Percentiles rank a stretch among this genome's conserved stretches.
Conservation (phyloP, 1,139 yeast species). For the Protomyces inundatus region DNA sequence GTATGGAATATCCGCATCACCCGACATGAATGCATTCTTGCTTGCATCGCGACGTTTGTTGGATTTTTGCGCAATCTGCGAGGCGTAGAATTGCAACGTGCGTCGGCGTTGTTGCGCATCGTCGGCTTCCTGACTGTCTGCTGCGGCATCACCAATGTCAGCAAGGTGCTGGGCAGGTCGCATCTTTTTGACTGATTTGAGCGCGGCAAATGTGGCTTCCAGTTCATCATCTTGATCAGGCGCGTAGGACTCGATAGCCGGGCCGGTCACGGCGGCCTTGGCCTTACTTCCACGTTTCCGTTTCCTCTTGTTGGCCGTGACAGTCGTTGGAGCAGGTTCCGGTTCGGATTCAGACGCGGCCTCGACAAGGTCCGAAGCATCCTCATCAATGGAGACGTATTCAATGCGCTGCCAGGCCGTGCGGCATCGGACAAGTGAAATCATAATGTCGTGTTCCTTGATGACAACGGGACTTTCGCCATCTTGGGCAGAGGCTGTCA, state of each 20-base stretch:
- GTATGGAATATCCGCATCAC: slow-evolving; percentile 91
- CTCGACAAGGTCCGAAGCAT: neutral
- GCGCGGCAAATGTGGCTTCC: slow-evolving; percentile 51
- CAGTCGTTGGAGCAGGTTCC: slow-evolving; percentile 21
- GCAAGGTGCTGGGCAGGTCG: slow-evolving; percentile 33
- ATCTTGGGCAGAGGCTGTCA: slow-evolving; percentile 50
- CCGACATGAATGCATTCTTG: slow-evolving; percentile 46
- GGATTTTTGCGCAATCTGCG: slow-evolving; percentile 73
- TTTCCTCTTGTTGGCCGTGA: slow-evolving; percentile 29
- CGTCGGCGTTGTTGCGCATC: slow-evolving; percentile 79
- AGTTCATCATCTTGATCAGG: slow-evolving; percentile 38
- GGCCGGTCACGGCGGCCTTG: slow-evolving; percentile 33
- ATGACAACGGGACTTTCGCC: slow-evolving; percentile 85
- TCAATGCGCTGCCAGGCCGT: slow-evolving; percentile 27
- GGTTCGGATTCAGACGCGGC: slow-evolving; percentile 34
- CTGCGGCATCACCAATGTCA: slow-evolving; percentile 58
- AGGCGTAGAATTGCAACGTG: slow-evolving; percentile 88
- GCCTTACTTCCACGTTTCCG: slow-evolving; percentile 33
- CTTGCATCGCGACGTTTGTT: slow-evolving; percentile 48
- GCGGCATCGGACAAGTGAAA: slow-evolving; percentile 27
- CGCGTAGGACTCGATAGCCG: slow-evolving; percentile 33
- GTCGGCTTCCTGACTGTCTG: slow-evolving; percentile 75
- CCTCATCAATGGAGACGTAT: slow-evolving; percentile 4
- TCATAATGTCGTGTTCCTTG: slow-evolving; percentile 44
- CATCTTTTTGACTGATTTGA: slow-evolving; percentile 35